Percentiles rank a stretch among this genome's conserved stretches.
Conservation (phyloP, 2,329 filamentous ascomycete genomes). For the Xylogone sp. region DNA sequence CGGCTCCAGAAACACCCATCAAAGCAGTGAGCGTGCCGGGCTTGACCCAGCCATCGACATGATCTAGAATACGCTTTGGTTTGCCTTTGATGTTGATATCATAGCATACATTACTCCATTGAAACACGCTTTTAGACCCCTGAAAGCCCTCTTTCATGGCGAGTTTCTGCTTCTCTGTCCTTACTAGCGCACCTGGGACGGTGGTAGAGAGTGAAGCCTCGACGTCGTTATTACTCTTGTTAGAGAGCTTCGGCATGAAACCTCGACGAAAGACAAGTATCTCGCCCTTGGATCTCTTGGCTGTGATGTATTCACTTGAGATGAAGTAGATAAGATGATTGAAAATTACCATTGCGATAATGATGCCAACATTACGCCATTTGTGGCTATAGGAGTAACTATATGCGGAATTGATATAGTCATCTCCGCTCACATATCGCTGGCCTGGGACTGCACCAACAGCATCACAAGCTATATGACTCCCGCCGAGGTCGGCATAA, state of each 20-base stretch:
- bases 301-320: slow-evolving; percentile 57
- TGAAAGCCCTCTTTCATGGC: slow-evolving; percentile 62
- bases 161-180: not conserved
- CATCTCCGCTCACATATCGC: slow-evolving; percentile 51
- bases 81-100: slow-evolving; percentile 69
- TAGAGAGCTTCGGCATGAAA: slow-evolving; percentile 17
- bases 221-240: slow-evolving; percentile 3
- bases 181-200: not conserved
- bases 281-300: slow-evolving; percentile 73
- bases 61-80: slow-evolving; percentile 60
- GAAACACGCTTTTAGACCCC: slow-evolving; percentile 18
- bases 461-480: slow-evolving; percentile 54
- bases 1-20: slow-evolving; percentile 73
- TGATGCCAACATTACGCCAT: slow-evolving; percentile 59
- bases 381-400: slow-evolving; percentile 47
- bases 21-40: slow-evolving; percentile 66
- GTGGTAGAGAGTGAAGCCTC: not conserved
- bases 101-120: slow-evolving; percentile 54
- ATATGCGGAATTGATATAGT: slow-evolving; percentile 52
- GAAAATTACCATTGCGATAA: slow-evolving; percentile 61
- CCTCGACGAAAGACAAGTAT: slow-evolving; percentile 72
- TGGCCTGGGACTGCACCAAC: slow-evolving; percentile 54
- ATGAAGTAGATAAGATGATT: slow-evolving; percentile 61
- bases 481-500: slow-evolving; percentile 32
- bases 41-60: slow-evolving; percentile 72